Conservation (phyloP, 352 stramenopile species). For the Pythium sukuiense region DNA sequence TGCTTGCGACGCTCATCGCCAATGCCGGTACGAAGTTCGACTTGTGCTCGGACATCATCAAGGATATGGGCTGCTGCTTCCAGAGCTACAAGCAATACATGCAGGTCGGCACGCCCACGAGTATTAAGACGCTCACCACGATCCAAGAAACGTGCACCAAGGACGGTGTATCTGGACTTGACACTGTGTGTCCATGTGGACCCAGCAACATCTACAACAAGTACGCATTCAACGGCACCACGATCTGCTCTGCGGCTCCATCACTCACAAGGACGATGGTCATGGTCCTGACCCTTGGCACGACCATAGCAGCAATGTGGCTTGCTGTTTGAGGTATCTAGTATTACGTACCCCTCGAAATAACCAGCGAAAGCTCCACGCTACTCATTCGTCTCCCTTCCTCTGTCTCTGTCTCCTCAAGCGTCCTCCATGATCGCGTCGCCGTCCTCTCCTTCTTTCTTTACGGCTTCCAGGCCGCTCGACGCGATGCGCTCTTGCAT, state of each 20-base stretch:
- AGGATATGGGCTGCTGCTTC: conserved; percentile 77
- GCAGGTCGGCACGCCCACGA: conserved; percentile 51
- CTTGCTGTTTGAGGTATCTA: conserved; percentile 17
- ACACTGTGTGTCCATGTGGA: conserved; percentile 53
- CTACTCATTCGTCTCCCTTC: not conserved
- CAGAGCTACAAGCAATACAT: conserved; percentile 84
- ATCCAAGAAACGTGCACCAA: conserved; percentile 52
- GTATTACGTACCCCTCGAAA: conserved; percentile 13
- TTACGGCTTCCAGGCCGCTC: conserved; percentile 39
- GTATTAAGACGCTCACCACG: conserved; percentile 45
- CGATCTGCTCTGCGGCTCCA: conserved; percentile 51
- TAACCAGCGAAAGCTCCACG: not conserved
- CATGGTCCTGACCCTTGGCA: not conserved
- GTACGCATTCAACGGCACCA: conserved; percentile 52
- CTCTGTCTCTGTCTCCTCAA: conserved; percentile 2
- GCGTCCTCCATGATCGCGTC: conserved; percentile 56
- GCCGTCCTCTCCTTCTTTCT: conserved; percentile 50
- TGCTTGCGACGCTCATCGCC: conserved; percentile 50
- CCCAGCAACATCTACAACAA: conserved; percentile 49
- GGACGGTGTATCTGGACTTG: conserved; percentile 38
- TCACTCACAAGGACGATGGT: not conserved
- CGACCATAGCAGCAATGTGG: conserved; percentile 14
- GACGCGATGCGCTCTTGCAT: conserved; percentile 56
- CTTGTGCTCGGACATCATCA: conserved; percentile 71
- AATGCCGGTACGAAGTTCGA: conserved; percentile 54